Evolutionary conservation across 495 filamentous ascomycete genomes (phyloP), one percentile per base, ranked within the genome.

Genomic region (Penicillium antarcticum): DNA sequence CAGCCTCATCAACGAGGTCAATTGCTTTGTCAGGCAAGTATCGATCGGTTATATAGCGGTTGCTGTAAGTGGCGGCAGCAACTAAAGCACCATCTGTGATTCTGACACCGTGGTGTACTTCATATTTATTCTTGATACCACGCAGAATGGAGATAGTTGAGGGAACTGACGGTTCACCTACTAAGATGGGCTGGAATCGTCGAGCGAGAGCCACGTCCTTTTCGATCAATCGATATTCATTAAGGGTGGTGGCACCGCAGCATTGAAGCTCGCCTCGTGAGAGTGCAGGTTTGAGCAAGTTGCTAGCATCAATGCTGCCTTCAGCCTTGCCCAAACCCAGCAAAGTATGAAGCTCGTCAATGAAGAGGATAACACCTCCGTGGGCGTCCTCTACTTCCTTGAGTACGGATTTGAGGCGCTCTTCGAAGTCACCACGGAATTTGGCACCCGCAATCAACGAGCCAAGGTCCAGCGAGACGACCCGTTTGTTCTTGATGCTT

Each of bases 11-110:
- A 56, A 98, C 89, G 43, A 98, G 66, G 66, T 98, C 94, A 53
- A 98, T 98, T 6, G 94, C 94, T 62, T 97, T 97, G 67, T 97
- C 92, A 1, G 94, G 92, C 1, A 97, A 76, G 67, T 95, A 97
- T 32, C 94, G 87, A 63, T 97, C 92, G 37, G 90, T 96, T 55
- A 98, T 94, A 61, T 98, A 98, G 26, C 94, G 88, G 60, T 97
- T 97, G 45, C 87, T 91, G 66, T 92, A 88, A 0, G 87, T 88
- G 8, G 94, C 92, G 14, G 94, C 94, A 4, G 94, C 88, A 6
- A 98, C 92, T 14, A 97, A 76, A 11, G 94, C 92, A 17, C 84
- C 87, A 63, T 97, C 94, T 0, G 91, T 95, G 52, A 98, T 97
- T 49, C 92, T 78, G 5, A 97, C 92, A 63, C 77, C 77, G 65